Base-by-base conservation (phyloP, 495 filamentous ascomycete genomes). In the Penicillium verhagenii region DNA sequence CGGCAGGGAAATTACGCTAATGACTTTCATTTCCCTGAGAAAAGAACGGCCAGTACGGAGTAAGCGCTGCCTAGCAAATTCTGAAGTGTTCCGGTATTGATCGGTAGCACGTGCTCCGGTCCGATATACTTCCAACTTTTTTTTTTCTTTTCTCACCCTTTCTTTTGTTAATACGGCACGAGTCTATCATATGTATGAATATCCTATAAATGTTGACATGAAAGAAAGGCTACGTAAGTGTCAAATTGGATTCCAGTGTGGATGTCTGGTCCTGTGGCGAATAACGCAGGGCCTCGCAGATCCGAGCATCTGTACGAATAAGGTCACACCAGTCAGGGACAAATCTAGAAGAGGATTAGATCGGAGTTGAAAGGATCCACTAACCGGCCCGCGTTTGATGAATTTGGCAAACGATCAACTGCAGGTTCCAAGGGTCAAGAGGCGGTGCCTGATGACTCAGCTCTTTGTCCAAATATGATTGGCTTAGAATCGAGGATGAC, bases 1-100 rank as follows among this genome's bases (percentile, higher is more conserved):
- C 56, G 44, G 50, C 29, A 42, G 42, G 49, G 42, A 52, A 57
- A 57, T 53, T 44, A 31, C 48, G 49, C 47, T 55, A 61, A 31
- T 18, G 45, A 37, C 23, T 45, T 45, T 53, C 25, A 54, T 55
- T 58, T 56, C 52, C 51, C 21, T 48, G 11, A 14, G 33, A 39
- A 23, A 39, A 4, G 31, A 13, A 25, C 16, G 33, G 6, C 21
- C 19, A 45, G 18, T 45, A 26, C 13, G 13, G 40, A 45, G 18
- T 45, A 26, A 14, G 13, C 42, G 42, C 42, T 10, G n/a, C 3
- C 13, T 33, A 3, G 19, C 39, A 6, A 21, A n/a, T n/a, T n/a
- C n/a, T n/a, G n/a, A n/a, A n/a, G n/a, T n/a, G n/a, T n/a, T n/a
- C n/a, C n/a, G n/a, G n/a, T n/a, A n/a, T n/a, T n/a, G n/a, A n/a